A percentile compares a stretch with the other conserved stretches of the same genome.
phyloP scores from a whole-genome alignment of 768 basidiomycete genomes.

The Mycena haematopus region DNA sequence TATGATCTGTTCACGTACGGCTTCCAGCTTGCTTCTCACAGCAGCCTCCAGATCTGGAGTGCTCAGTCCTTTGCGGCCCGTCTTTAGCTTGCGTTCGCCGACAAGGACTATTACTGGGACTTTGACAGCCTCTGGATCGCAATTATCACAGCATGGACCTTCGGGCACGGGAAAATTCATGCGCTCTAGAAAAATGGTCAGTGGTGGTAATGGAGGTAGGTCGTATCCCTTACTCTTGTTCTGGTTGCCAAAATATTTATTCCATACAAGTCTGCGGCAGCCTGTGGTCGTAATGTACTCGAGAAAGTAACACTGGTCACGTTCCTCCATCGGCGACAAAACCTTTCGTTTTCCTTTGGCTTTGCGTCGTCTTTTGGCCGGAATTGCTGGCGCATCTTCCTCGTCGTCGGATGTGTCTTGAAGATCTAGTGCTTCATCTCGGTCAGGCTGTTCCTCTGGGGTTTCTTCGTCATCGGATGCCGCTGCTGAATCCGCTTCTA shows the following conservation, averaged over 20 bases:
- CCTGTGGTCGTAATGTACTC: conserved; percentile 17
- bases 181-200: not conserved
- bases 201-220: not conserved
- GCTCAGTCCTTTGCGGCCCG: conserved; percentile 13
- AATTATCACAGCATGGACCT: conserved; percentile 27
- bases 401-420: conserved; percentile 4
- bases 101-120: conserved; percentile 1
- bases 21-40: conserved; percentile 8
- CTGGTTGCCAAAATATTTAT: conserved; percentile 19
- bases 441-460: not conserved
- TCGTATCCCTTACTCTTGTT: conserved; percentile 10
- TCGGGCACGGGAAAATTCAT: not conserved
- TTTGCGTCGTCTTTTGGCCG: not conserved
- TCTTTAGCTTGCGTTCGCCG: not conserved
- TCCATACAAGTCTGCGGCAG: conserved; percentile 21
- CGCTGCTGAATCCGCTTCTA: not conserved
- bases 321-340: conserved; percentile 4
- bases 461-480: not conserved
- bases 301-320: conserved; percentile 16
- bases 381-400: not conserved
- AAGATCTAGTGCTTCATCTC: conserved; percentile 7
- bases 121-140: conserved; percentile 13
- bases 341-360: not conserved
- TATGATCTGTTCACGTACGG: conserved; percentile 10
- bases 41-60: conserved; percentile 13